phyloP scores from a whole-genome alignment of 2,329 filamentous ascomycete species.

The Ophiostoma tasmaniense region DNA sequence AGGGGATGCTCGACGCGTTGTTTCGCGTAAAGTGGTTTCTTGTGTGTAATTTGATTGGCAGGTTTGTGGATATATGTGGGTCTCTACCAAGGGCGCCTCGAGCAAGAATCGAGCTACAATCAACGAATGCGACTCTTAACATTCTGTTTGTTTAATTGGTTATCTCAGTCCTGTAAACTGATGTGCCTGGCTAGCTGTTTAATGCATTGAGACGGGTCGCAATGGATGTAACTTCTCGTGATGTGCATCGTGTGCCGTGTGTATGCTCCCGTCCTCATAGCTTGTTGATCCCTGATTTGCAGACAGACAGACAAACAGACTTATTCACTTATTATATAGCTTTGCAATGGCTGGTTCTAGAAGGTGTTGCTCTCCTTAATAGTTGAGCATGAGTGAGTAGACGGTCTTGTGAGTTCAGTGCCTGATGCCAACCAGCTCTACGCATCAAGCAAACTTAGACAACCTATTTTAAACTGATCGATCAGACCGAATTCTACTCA shows the following conservation, averaged over 20 bases:
- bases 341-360: background rate
- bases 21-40: constrained; percentile 36
- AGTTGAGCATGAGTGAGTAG: background rate
- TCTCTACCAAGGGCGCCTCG: background rate
- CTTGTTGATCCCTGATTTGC: background rate
- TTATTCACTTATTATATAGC: background rate
- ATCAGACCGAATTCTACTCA: background rate
- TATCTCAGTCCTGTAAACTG: background rate
- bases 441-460: background rate
- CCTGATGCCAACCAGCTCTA: background rate
- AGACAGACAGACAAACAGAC: background rate
- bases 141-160: background rate
- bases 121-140: background rate
- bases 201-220: background rate
- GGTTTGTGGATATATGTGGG: background rate
- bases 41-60: background rate
- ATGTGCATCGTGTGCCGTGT: background rate
- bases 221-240: background rate
- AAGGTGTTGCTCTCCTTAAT: background rate
- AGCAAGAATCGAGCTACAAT: background rate
- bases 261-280: background rate
- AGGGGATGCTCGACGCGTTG: constrained; percentile 21
- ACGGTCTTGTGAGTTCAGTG: background rate
- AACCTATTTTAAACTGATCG: background rate
- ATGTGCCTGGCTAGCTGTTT: background rate